A percentile compares a stretch with the other conserved stretches of the same genome.
Conservation (phyloP, 176 grass and related monocot species). For the Themeda triandra region DNA sequence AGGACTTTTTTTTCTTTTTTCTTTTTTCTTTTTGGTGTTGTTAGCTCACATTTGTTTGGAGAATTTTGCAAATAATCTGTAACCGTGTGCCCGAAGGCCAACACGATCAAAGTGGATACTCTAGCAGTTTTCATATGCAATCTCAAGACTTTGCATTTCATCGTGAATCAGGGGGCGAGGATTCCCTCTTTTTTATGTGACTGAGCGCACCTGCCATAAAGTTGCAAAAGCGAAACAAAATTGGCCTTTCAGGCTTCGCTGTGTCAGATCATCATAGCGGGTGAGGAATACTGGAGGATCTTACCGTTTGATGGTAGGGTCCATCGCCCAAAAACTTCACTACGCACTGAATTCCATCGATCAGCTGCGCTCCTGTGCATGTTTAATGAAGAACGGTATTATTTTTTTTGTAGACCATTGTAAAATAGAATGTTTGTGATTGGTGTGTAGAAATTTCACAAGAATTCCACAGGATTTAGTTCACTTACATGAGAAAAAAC, state of each 20-base stretch:
- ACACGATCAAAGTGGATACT: background rate
- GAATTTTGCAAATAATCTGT: slow-evolving; percentile 35
- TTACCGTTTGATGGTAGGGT: background rate
- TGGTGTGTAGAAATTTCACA: too few relatives aligned
- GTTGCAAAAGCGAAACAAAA: background rate
- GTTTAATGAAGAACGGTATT: too few relatives aligned
- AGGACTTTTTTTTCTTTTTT: slow-evolving; percentile 1
- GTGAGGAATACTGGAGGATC: too few relatives aligned
- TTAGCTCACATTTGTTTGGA: background rate
- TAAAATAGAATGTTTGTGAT: too few relatives aligned
- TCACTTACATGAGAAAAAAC: too few relatives aligned
- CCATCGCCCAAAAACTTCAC: background rate
- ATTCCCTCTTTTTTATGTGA: background rate
- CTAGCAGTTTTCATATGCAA: background rate
- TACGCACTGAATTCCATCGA: too few relatives aligned
- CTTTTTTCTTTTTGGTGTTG: slow-evolving; percentile 10
- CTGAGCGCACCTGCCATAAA: background rate
- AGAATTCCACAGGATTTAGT: too few relatives aligned
- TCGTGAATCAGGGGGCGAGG: background rate
- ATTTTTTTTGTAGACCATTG: too few relatives aligned
- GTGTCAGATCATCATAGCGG: background rate
- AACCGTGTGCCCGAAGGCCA: background rate
- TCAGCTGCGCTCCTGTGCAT: too few relatives aligned
- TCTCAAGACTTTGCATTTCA: background rate
- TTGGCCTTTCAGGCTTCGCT: background rate